These are phyloP conservation scores for Chaetomium sp. DNA, from an alignment of 2,329 filamentous ascomycete genomes.

Conservation along the genomic window DNA sequence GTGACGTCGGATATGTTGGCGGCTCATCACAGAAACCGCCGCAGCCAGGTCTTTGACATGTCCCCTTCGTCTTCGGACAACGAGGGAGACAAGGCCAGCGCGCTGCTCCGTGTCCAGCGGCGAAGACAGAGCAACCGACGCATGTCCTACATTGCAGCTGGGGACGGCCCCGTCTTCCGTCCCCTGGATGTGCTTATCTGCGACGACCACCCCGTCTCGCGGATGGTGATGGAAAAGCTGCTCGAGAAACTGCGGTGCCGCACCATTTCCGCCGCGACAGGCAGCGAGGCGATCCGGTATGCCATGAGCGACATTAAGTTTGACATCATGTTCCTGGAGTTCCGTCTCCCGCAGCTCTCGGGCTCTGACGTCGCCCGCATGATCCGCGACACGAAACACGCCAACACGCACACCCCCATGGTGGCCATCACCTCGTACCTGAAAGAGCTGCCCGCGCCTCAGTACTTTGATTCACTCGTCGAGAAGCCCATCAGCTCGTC, in stretches of 20 bases:
- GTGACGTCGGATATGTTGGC: slow-evolving; percentile 62
- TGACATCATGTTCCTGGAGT: slow-evolving; percentile 97
- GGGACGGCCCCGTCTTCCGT: slow-evolving; percentile 79
- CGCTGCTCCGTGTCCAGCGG: slow-evolving; percentile 79
- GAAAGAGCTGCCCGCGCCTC: slow-evolving; percentile 91
- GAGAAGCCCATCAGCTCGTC: slow-evolving; percentile 94
- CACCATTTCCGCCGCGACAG: slow-evolving; percentile 85
- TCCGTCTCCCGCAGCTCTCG: slow-evolving; percentile 89
- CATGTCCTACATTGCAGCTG: slow-evolving; percentile 77
- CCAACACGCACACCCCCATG: slow-evolving; percentile 89
- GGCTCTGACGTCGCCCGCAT: slow-evolving; percentile 94
- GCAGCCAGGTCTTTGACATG: slow-evolving; percentile 92
- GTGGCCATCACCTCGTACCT: slow-evolving; percentile 95
- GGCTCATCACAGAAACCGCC: slow-evolving; percentile 74
- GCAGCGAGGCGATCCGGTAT: slow-evolving; percentile 85
- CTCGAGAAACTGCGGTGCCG: slow-evolving; percentile 92
- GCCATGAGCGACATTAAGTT: slow-evolving; percentile 97
- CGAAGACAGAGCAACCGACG: slow-evolving; percentile 92
- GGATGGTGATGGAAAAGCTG: slow-evolving; percentile 97
- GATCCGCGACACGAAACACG: slow-evolving; percentile 94
- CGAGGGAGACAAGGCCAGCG: slow-evolving; percentile 86
- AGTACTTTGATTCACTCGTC: slow-evolving; percentile 92
- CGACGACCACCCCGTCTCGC: slow-evolving; percentile 93
- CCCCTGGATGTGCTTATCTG: slow-evolving; percentile 93
- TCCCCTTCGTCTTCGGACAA: slow-evolving; percentile 97